These are phyloP conservation scores for Chytriomyces sp. DNA, from an alignment of 192 early-diverging fungal genomes.

Conservation along the genomic window DNA sequence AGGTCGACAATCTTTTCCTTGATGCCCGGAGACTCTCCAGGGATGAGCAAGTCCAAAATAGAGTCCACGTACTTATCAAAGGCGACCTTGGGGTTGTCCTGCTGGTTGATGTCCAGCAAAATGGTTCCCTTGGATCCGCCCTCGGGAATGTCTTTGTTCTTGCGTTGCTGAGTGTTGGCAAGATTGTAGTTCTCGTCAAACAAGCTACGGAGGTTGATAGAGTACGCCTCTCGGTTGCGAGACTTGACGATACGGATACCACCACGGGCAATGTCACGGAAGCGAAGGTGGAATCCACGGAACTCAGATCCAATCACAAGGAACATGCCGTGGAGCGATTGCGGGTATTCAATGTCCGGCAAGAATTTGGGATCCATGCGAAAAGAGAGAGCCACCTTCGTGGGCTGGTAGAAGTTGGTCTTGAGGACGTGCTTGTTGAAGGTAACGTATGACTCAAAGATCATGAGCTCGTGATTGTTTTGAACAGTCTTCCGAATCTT, in stretches of 20 bases:
- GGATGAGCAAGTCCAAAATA: constrained; percentile 88
- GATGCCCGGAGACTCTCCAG: constrained; percentile 92
- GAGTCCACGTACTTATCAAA: constrained; percentile 99
- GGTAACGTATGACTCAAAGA: constrained; percentile 88
- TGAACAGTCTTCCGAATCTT: constrained; percentile 88
- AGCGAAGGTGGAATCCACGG: constrained; percentile 98
- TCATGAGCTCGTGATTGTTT: constrained; percentile 92
- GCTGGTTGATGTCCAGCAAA: constrained; percentile 87
- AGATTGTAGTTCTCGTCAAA: constrained; percentile 99
- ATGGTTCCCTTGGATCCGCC: constrained; percentile 99
- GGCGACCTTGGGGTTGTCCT: constrained; percentile 91
- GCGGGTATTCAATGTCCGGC: constrained; percentile 92
- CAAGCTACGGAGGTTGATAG: constrained; percentile 93
- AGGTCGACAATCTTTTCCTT: constrained; percentile 95
- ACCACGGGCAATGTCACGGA: constrained; percentile 96
- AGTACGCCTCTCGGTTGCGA: constrained; percentile 93
- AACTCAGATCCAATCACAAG: constrained; percentile 96
- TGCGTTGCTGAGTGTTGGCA: constrained; percentile 94
- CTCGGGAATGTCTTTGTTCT: constrained; percentile 99
- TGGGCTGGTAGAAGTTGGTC: constrained; percentile 99
- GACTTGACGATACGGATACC: constrained; percentile 98
- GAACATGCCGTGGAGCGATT: constrained; percentile 90
- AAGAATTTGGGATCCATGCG: constrained; percentile 92
- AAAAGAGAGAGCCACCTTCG: constrained; percentile 99
- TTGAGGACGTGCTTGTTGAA: constrained; percentile 98